A percentile compares a stretch with the other conserved stretches of the same genome.
phyloP scores from a whole-genome alignment of 148 eudicot genomes.

The Cornus suecica region DNA sequence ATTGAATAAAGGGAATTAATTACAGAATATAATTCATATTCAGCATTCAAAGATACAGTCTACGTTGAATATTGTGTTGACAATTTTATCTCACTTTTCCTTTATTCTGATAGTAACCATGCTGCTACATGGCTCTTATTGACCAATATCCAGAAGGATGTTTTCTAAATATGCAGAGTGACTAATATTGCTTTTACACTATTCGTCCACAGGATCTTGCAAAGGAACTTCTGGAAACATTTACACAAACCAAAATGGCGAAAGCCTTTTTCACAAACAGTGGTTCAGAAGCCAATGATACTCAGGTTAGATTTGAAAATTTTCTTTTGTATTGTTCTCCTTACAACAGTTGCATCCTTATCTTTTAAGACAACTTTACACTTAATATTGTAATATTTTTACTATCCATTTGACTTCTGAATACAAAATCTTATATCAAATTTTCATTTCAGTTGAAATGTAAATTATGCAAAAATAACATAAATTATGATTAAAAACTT shows the following conservation, averaged over 20 bases:
- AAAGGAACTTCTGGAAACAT: slow-evolving; percentile 63
- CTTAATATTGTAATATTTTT: no score
- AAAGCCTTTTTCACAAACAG: slow-evolving; percentile 92
- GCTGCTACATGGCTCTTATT: not conserved
- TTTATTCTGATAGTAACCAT: not conserved
- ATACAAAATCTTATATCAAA: no score
- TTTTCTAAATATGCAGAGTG: not conserved
- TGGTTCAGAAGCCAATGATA: slow-evolving; percentile 97
- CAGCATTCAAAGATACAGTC: not conserved
- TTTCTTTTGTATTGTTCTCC: not conserved
- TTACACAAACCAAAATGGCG: slow-evolving; percentile 77
- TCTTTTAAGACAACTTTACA: not conserved
- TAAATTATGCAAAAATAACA: not conserved
- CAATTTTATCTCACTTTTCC: not conserved
- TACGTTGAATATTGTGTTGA: not conserved
- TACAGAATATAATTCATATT: not conserved
- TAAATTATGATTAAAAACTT: not conserved
- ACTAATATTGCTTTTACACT: not conserved
- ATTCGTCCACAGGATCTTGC: slow-evolving; percentile 78
- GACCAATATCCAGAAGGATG: not conserved
- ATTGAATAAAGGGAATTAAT: not conserved
- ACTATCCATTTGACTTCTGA: not conserved
- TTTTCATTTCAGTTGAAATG: no score
- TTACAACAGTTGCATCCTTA: not conserved
- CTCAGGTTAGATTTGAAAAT: slow-evolving; percentile 52